Evolutionary conservation across 495 filamentous ascomycete genomes (phyloP).

Genomic region (Penicillium desertorum): DNA sequence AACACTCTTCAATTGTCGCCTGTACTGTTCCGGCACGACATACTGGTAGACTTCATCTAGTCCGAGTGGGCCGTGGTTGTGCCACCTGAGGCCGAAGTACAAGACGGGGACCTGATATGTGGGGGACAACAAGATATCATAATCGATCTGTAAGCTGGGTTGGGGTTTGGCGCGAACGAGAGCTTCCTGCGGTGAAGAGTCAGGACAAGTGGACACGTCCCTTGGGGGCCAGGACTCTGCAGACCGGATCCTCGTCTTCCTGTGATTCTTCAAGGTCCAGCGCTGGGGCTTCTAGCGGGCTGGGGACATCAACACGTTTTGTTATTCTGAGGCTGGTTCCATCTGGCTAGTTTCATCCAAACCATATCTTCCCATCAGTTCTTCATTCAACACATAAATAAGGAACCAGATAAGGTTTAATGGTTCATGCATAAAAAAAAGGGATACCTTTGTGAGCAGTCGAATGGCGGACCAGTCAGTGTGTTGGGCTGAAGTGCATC

Average conservation of each 20-base stretch:
- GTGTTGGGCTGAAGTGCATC: conserved; percentile 25
- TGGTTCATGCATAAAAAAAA: conserved; percentile 15
- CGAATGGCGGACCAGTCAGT: conserved; percentile 32
- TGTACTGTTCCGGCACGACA: conserved; percentile 66
- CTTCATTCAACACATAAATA: not conserved
- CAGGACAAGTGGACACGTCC: conserved; percentile 19
- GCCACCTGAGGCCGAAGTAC: conserved; percentile 57
- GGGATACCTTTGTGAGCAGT: conserved; percentile 37
- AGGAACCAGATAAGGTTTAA: conserved; percentile 2
- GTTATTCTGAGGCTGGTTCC: conserved; percentile 39
- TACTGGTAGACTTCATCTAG: conserved; percentile 67
- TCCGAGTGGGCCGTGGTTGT: conserved; percentile 59
- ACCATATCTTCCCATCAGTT: conserved; percentile 14
- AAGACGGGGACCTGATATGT: conserved; percentile 55
- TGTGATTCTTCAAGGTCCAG: conserved; percentile 21
- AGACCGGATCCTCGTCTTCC: conserved; percentile 42
- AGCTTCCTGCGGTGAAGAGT: conserved; percentile 43
- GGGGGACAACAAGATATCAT: conserved; percentile 54
- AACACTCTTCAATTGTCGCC: conserved; percentile 52
- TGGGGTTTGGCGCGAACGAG: conserved; percentile 31
- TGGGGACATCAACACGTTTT: conserved; percentile 26
- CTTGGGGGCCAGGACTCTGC: conserved; percentile 17
- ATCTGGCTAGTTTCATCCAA: conserved; percentile 25
- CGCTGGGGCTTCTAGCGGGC: conserved; percentile 7
- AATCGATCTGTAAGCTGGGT: conserved; percentile 43